Conservation (phyloP, 2,329 filamentous ascomycete species). For the Didymosphaeria variabile region DNA sequence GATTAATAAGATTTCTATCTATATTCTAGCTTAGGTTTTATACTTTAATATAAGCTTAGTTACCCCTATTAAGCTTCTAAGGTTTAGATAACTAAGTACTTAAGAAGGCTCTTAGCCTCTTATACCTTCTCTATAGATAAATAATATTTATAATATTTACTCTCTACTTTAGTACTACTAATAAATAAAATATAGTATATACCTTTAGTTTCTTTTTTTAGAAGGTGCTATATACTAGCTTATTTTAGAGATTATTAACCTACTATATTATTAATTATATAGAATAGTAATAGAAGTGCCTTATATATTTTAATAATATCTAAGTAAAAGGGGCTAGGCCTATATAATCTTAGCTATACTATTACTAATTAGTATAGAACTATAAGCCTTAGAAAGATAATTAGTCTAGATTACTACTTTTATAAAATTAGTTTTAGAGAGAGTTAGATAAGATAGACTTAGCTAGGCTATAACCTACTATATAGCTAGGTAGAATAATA, state of each 20-base stretch:
- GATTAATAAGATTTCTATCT: too few relatives aligned
- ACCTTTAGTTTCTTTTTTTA: constrained; percentile 7
- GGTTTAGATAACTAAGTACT: too few relatives aligned
- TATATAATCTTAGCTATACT: neutral
- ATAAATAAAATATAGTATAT: neutral
- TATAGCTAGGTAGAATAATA: constrained; percentile 14
- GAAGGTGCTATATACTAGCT: neutral
- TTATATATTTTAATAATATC: neutral
- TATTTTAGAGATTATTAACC: neutral
- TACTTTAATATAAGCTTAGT: too few relatives aligned
- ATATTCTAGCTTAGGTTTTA: too few relatives aligned
- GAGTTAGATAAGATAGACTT: constrained; percentile 17
- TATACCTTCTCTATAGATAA: neutral
- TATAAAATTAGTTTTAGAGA: constrained; percentile 17
- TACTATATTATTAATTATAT: constrained; percentile 4
- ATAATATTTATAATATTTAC: constrained; percentile 5
- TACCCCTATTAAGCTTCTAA: too few relatives aligned
- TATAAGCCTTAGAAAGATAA: constrained; percentile 7
- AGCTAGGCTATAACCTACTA: constrained; percentile 19
- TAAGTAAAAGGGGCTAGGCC: neutral
- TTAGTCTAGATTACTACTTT: constrained; percentile 3
- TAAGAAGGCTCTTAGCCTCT: too few relatives aligned
- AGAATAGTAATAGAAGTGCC: constrained; percentile 14
- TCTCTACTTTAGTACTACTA: neutral
- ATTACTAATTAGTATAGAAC: neutral